Evolutionary conservation across 306 rosid species (phyloP).

Genomic region (Corylus heterophylla): DNA sequence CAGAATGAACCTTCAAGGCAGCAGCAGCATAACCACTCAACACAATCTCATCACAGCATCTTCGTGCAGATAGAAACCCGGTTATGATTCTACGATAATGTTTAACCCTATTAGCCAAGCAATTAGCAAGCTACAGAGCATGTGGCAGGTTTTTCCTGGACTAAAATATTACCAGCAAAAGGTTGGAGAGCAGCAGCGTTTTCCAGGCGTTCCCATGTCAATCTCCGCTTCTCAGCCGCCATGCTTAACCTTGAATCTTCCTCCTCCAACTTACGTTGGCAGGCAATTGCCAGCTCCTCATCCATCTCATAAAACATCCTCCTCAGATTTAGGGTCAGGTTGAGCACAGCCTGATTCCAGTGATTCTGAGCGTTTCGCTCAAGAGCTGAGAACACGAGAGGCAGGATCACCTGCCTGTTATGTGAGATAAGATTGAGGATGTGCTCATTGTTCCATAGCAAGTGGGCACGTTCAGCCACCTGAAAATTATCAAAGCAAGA

Average conservation of each 20-base stretch:
- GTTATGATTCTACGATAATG: slow-evolving; percentile 20
- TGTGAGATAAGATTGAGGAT: slow-evolving; percentile 69
- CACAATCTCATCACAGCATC: slow-evolving; percentile 39
- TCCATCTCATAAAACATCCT: slow-evolving; percentile 85
- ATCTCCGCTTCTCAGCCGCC: slow-evolving; percentile 74
- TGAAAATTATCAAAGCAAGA: slow-evolving; percentile 20
- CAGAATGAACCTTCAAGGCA: slow-evolving; percentile 26
- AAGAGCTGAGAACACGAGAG: slow-evolving; percentile 84
- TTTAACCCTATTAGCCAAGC: slow-evolving; percentile 16
- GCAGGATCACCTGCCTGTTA: slow-evolving; percentile 83
- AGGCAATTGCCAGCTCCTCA: slow-evolving; percentile 70
- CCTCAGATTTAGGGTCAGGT: slow-evolving; percentile 75
- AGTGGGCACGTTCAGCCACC: slow-evolving; percentile 97
- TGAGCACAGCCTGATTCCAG: slow-evolving; percentile 96
- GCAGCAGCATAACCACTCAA: slow-evolving; percentile 29
- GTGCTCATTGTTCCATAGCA: slow-evolving; percentile 95
- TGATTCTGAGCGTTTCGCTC: slow-evolving; percentile 75
- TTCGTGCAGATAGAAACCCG: slow-evolving; percentile 40
- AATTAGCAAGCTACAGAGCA: slow-evolving; percentile 84
- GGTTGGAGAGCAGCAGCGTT: slow-evolving; percentile 50
- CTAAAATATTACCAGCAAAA: slow-evolving; percentile 45
- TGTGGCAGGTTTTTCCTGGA: slow-evolving; percentile 60
- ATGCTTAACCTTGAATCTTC: slow-evolving; percentile 47
- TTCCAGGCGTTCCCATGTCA: slow-evolving; percentile 89
- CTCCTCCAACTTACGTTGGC: slow-evolving; percentile 79